Evolutionary conservation across 129 eudicot species (phyloP).

Genomic region (Pseudognaphalium luteoalbum): DNA sequence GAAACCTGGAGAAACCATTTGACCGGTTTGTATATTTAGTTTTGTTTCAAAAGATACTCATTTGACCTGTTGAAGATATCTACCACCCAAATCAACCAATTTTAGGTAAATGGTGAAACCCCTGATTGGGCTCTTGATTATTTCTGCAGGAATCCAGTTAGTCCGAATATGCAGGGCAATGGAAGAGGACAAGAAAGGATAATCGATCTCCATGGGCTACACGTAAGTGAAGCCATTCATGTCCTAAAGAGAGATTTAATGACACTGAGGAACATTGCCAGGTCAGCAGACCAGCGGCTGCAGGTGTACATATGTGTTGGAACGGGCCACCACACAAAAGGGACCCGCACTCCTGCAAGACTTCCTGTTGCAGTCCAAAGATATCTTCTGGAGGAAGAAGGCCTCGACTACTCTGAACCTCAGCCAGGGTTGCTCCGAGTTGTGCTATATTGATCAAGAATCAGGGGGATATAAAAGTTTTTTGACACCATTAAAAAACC

Average conservation of each 20-base stretch:
- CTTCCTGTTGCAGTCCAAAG: constrained; percentile 79
- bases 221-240: constrained; percentile 76
- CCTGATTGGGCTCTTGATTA: not conserved
- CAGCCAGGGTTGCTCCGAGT: constrained; percentile 89
- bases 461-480: constrained; percentile 22
- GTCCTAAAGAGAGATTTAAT: constrained; percentile 67
- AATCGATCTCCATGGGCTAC: constrained; percentile 83
- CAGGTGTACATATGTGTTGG: constrained; percentile 80
- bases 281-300: constrained; percentile 66
- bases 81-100: not conserved
- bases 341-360: constrained; percentile 71
- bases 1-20: not conserved
- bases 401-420: constrained; percentile 77
- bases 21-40: not conserved
- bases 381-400: constrained; percentile 84
- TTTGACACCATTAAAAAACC: constrained; percentile 38
- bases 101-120: not conserved
- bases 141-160: constrained; percentile 54
- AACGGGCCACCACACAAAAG: constrained; percentile 84
- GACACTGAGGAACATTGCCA: constrained; percentile 55
- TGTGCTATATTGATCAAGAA: constrained; percentile 55
- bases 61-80: not conserved
- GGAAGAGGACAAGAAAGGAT: constrained; percentile 66
- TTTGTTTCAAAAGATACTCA: not conserved
- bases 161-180: constrained; percentile 44